Evolutionary conservation across 345 rosid genomes (phyloP).

Genomic region (Schrenkiella parvula): DNA sequence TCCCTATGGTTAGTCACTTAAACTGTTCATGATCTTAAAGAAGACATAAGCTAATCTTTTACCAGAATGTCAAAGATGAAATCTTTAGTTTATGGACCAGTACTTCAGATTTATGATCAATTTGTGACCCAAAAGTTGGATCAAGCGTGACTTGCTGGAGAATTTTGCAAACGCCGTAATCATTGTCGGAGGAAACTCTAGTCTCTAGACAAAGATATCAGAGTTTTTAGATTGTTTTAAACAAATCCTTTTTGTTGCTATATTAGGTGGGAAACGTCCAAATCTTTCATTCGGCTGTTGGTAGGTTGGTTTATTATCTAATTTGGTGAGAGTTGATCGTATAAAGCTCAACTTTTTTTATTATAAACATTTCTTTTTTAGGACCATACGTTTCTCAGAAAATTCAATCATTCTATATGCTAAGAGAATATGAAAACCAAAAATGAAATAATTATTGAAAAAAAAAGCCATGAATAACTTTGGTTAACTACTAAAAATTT

Average conservation of each 20-base stretch:
- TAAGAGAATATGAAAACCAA: neutral
- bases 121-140: neutral
- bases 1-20: neutral
- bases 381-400: neutral
- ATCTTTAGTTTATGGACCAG: neutral
- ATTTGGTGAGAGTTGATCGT: constrained; percentile 11
- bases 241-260: neutral
- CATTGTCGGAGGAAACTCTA: neutral
- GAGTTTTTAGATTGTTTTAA: no score
- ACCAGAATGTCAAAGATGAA: neutral
- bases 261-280: neutral
- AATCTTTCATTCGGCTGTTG: neutral
- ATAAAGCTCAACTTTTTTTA: neutral
- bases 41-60: neutral
- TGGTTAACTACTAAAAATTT: neutral
- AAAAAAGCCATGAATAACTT: neutral
- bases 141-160: neutral
- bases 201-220: neutral
- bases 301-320: neutral
- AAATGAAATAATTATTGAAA: neutral
- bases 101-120: neutral
- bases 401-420: neutral
- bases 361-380: neutral
- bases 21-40: neutral
- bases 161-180: neutral